Evolutionary conservation across 1,284 basidiomycete genomes (phyloP).

Genomic region (Ganoderma boninense): DNA sequence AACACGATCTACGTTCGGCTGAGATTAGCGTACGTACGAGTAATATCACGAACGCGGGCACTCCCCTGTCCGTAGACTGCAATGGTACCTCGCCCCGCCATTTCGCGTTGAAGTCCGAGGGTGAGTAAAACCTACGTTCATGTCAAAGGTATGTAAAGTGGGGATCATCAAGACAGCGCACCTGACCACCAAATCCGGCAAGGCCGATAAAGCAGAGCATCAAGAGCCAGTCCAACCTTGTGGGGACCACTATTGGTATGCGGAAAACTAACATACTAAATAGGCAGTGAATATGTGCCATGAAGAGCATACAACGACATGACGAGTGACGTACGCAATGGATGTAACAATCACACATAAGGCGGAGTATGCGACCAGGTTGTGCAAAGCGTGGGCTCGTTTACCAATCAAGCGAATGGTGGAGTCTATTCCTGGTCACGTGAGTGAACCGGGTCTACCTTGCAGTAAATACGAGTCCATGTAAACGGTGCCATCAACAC

Average conservation of each 20-base stretch:
- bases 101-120: constrained; percentile 72
- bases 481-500: no score
- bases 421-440: no score
- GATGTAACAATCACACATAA: constrained; percentile 65
- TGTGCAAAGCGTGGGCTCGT: constrained; percentile 77
- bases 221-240: constrained; percentile 52
- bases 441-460: no score
- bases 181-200: constrained; percentile 69
- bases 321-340: constrained; percentile 50
- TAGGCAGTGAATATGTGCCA: not conserved
- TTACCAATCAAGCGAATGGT: constrained; percentile 77
- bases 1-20: constrained; percentile 65
- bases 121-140: constrained; percentile 57
- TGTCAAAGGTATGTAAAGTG: not conserved
- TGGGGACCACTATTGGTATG: constrained; percentile 56
- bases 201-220: constrained; percentile 58
- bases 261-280: constrained; percentile 53
- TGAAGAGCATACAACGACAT: not conserved
- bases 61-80: constrained; percentile 67
- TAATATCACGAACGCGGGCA: not conserved
- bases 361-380: constrained; percentile 73
- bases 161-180: constrained; percentile 27
- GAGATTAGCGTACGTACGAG: not conserved
- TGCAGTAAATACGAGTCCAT: no score
- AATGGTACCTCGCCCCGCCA: constrained; percentile 67